A percentile compares a stretch with the other conserved stretches of the same genome.
These are phyloP conservation scores for Xylaria sp. DNA, from an alignment of 2,329 filamentous ascomycete genomes.

Conservation along the genomic window DNA sequence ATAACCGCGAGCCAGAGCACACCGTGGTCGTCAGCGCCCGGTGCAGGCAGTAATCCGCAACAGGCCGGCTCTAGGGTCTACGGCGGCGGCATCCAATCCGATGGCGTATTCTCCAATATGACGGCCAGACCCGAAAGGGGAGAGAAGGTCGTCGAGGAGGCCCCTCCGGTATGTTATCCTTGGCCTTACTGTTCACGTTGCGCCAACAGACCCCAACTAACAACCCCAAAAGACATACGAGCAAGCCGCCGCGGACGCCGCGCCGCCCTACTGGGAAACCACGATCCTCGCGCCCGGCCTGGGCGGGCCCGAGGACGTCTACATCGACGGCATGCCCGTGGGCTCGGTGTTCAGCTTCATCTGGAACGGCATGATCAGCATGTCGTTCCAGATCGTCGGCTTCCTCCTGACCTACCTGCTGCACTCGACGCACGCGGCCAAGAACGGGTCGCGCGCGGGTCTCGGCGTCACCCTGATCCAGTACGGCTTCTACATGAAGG, in stretches of 20 bases:
- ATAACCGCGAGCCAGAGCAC: conserved; percentile 20
- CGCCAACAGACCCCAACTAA: conserved; percentile 19
- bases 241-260: conserved; percentile 94
- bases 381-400: conserved; percentile 95
- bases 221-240: conserved; percentile 81
- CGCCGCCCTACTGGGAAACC: conserved; percentile 98
- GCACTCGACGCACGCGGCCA: conserved; percentile 96
- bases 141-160: conserved; percentile 77
- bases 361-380: conserved; percentile 95
- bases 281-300: conserved; percentile 93
- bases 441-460: conserved; percentile 93
- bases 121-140: conserved; percentile 86
- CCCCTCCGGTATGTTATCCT: conserved; percentile 76
- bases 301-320: conserved; percentile 90
- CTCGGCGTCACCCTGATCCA: conserved; percentile 94
- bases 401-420: conserved; percentile 98
- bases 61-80: conserved; percentile 57
- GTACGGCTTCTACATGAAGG: conserved; percentile 95
- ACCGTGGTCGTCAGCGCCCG: conserved; percentile 37
- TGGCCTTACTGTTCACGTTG: neutral
- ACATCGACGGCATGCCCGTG: conserved; percentile 93
- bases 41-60: conserved; percentile 30
- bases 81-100: conserved; percentile 76
- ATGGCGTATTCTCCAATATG: conserved; percentile 95
- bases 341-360: conserved; percentile 85